Conservation (phyloP, 2,329 filamentous ascomycete species). For the Capronia coronata region DNA sequence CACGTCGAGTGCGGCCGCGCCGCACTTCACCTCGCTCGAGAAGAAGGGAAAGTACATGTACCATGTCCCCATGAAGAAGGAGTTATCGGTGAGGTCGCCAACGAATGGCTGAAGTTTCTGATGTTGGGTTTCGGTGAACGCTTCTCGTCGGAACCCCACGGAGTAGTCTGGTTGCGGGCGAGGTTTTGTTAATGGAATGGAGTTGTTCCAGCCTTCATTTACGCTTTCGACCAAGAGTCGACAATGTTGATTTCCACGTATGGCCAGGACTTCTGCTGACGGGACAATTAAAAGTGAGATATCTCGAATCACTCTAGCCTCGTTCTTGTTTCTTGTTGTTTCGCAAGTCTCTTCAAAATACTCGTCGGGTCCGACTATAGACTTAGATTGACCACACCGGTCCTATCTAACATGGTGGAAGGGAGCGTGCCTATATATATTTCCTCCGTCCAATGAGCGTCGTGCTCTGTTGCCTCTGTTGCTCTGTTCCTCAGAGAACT, state of each 20-base stretch:
- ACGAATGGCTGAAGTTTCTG: constrained; percentile 31
- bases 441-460: no score
- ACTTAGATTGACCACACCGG: no score
- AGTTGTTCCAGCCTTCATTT: constrained; percentile 33
- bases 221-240: constrained; percentile 33
- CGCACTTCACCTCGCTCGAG: constrained; percentile 29
- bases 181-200: constrained; percentile 29
- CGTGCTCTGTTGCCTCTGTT: no score
- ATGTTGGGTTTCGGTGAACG: constrained; percentile 35
- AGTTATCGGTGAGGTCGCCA: constrained; percentile 19
- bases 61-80: constrained; percentile 26
- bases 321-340: constrained; percentile 32
- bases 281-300: constrained; percentile 35
- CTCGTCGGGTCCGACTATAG: no score
- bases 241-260: constrained; percentile 27
- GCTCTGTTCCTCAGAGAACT: no score
- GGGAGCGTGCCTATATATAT: no score
- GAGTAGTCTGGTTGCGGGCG: constrained; percentile 36
- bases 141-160: constrained; percentile 32
- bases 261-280: constrained; percentile 32
- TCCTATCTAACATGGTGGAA: no score
- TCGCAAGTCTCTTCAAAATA: constrained; percentile 33
- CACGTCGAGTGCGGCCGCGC: constrained; percentile 27
- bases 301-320: constrained; percentile 35
- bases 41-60: constrained; percentile 31